These are phyloP conservation scores for Phalaenopsis hybrid DNA, from an alignment of 116 monocot species.

Conservation along the genomic window DNA sequence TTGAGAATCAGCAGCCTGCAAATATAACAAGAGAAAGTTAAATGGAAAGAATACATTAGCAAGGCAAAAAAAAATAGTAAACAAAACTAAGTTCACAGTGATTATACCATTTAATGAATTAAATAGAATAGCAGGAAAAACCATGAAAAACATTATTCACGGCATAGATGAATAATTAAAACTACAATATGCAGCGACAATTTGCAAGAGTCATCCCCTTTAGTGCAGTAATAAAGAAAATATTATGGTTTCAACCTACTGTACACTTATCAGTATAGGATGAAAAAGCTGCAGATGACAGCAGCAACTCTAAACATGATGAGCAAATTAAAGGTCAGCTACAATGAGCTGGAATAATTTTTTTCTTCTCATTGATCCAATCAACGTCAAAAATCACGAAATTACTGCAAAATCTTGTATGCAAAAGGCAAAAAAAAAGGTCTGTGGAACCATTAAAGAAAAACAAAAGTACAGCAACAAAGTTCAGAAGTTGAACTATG, in stretches of 20 bases:
- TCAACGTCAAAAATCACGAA: neutral
- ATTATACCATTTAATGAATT: neutral
- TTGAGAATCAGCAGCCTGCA: constrained; percentile 94
- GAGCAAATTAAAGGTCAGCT: neutral
- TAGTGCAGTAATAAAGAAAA: neutral
- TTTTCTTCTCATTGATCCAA: neutral
- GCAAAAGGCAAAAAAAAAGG: neutral
- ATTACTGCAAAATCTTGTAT: neutral
- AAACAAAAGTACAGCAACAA: neutral
- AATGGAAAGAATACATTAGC: neutral
- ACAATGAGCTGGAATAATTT: neutral
- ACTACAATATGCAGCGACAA: neutral
- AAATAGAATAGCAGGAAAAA: neutral
- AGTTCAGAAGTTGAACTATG: neutral
- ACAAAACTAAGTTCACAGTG: neutral
- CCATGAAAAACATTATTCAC: neutral
- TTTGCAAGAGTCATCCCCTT: neutral
- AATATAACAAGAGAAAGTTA: neutral
- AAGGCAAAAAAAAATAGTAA: neutral
- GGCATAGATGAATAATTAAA: neutral
- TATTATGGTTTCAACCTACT: neutral
- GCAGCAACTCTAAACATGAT: neutral
- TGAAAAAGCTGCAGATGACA: neutral
- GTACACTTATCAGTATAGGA: neutral
- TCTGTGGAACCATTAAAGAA: neutral